Evolutionary conservation across 2,329 filamentous ascomycete species (phyloP), one percentile per base, ranked within the genome.

Genomic region (Plenodomus lindquistii): DNA sequence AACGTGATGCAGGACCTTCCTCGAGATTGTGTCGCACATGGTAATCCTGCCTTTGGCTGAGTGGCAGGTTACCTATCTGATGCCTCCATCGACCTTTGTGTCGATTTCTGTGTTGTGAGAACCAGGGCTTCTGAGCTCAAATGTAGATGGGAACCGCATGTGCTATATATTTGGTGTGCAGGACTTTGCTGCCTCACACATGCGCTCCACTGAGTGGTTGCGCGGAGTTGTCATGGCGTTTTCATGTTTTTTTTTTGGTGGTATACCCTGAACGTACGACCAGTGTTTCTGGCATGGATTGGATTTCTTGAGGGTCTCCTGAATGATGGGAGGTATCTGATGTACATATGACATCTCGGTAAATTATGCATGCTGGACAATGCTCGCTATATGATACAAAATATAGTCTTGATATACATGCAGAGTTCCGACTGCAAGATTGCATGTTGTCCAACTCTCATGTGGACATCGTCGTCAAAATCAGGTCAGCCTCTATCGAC

Each of bases 11-110:
- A 79, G 76, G 75, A 79, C 51, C 71, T 81, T 38, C 74, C 75
- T 24, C 68, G 71, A 16, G 72, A 75, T 46, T 76, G 73, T 19
- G 67, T 79, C 37, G 77, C 76, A 11, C 73, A 71, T 21, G 78
- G 78, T 36, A 79, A 78, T 51, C 77, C 78, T 16, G 72, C 74
- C n/a, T 65, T 67, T 51, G 68, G 63, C 60, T 51, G 53, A 61
- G 40, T 58, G 54, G 46, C 46, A 48, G 39, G 49, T 55, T 13
- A 52, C 21, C 40, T 13, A 16, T 2, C 13, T 13, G 20, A 24
- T n/a, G 10, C 37, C 2, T 20, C 18, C 18, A 17, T 4, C 22
- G 22, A 38, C 29, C 40, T 31, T 2, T 3, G 15, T 13, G 18
- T 24, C 16, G 11, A 22, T 5, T 8, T 13, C 36, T 11, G 18